A percentile compares a stretch with the other conserved stretches of the same genome.
phyloP scores from a whole-genome alignment of 306 rosid genomes.

The Cicer cuneatum region DNA sequence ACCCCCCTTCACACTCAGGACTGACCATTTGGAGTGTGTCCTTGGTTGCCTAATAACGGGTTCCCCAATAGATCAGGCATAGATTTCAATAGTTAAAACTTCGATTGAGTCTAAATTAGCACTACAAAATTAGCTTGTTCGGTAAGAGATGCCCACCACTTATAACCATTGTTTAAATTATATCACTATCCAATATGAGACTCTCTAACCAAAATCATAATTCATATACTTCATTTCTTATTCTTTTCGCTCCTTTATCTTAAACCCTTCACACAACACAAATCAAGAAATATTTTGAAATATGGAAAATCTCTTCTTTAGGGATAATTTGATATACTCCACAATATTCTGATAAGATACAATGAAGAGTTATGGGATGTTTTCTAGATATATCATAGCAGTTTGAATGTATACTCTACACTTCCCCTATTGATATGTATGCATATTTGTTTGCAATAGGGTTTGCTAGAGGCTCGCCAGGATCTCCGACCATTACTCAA shows the following conservation, averaged over 20 bases:
- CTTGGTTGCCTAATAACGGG: no score
- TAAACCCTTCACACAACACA: neutral
- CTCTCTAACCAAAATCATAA: neutral
- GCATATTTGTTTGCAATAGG: conserved; percentile 54
- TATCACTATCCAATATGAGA: no score
- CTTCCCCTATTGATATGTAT: conserved; percentile 34
- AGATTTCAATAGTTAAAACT: no score
- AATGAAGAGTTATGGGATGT: neutral
- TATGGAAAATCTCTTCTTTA: neutral
- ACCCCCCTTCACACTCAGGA: neutral
- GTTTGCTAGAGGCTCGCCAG: conserved; percentile 93
- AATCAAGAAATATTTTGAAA: neutral
- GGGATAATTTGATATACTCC: neutral
- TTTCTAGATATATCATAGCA: neutral
- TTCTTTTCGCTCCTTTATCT: neutral
- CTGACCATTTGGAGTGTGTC: no score
- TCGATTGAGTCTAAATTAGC: neutral
- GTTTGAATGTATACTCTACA: conserved; percentile 23
- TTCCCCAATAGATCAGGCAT: no score
- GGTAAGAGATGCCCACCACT: neutral
- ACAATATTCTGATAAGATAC: neutral
- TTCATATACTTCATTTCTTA: neutral
- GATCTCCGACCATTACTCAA: conserved; percentile 74
- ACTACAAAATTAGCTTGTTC: neutral
- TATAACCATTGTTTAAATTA: neutral